Base-by-base conservation (phyloP, 2,329 filamentous ascomycete species). In the Ambrosiella xylebori region DNA sequence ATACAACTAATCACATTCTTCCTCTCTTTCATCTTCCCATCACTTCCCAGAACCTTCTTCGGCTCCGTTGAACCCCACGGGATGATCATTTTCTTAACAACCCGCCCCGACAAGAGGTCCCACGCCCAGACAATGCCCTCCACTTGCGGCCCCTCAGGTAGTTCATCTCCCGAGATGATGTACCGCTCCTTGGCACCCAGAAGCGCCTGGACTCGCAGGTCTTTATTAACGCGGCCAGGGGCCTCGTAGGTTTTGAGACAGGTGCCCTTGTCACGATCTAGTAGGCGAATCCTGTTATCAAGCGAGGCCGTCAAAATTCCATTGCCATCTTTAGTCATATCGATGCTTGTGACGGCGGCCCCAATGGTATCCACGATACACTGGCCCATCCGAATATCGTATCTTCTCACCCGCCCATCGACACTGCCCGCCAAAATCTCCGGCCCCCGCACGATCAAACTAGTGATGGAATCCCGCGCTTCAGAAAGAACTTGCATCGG, bases 111-210 rank as follows among this genome's bases (percentile, higher is more conserved):
- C 57, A 95, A 68, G 17, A 95, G 72, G 71, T 96, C 89, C 91
- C 91, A 97, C 1, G 81, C 87, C 73, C 84, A 83, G 7, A 89
- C 70, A 65, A 75, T 75, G 1, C 85, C 86, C 59, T 68, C 59
- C 11, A 12, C 45, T 59, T 62, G 62, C 64, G 62, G 35, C 44
- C 58, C 41, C 17, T 61, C 67, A 1, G 63, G 65, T 57, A 78
- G 75, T 69, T 96, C 90, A 65, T 89, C 88, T 7, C 91, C 91
- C 55, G 81, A 85, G 2, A 96, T 65, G 1, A 93, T 87, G 54
- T 85, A 84, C 61, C 80, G 82, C 69, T 95, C 91, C 62, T 79
- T 82, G 37, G 80, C 76, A 0, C 87, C 90, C 58, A 96, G 73
- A 3, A 86, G 75, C 44, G 84, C 84, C 68, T 88, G 81, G 38